Conservation (phyloP, 495 filamentous ascomycete genomes). For the Hypomontagnella submonticulosa region DNA sequence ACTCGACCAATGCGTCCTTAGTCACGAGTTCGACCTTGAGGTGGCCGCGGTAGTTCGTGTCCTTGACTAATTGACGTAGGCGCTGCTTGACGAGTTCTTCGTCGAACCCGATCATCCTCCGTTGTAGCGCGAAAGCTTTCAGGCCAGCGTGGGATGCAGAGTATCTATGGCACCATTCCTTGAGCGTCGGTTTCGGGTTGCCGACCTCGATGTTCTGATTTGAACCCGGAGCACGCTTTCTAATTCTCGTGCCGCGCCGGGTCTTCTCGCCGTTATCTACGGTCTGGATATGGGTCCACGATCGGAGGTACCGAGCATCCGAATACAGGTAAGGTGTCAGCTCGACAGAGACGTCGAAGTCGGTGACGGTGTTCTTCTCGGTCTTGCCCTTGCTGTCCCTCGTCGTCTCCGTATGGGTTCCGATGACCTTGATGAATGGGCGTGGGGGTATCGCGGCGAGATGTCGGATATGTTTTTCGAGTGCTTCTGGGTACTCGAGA, state of each 20-base stretch:
- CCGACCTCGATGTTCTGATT: conserved; percentile 53
- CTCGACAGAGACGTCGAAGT: conserved; percentile 71
- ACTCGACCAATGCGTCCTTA: conserved; percentile 57
- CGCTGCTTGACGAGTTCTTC: conserved; percentile 55
- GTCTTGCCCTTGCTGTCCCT: conserved; percentile 67
- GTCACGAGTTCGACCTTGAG: conserved; percentile 64
- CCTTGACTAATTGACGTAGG: conserved; percentile 59
- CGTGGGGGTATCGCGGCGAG: conserved; percentile 59
- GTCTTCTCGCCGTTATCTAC: conserved; percentile 54
- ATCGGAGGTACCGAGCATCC: conserved; percentile 45
- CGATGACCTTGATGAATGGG: conserved; percentile 58
- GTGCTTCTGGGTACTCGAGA: conserved; percentile 55
- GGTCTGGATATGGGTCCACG: conserved; percentile 49
- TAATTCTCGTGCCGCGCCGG: conserved; percentile 55
- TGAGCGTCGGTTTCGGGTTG: conserved; percentile 55
- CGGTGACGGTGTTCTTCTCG: conserved; percentile 91
- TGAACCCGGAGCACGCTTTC: conserved; percentile 53
- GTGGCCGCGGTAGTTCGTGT: conserved; percentile 70
- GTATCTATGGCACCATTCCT: conserved; percentile 68
- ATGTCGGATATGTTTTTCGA: conserved; percentile 56
- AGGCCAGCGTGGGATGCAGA: conserved; percentile 59
- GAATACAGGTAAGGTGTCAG: conserved; percentile 61
- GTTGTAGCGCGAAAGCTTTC: conserved; percentile 62
- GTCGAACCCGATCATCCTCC: conserved; percentile 65
- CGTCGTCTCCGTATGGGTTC: conserved; percentile 61